These are phyloP conservation scores for Mortierella sp. DNA, from an alignment of 371 early-diverging fungal genomes.

Conservation along the genomic window DNA sequence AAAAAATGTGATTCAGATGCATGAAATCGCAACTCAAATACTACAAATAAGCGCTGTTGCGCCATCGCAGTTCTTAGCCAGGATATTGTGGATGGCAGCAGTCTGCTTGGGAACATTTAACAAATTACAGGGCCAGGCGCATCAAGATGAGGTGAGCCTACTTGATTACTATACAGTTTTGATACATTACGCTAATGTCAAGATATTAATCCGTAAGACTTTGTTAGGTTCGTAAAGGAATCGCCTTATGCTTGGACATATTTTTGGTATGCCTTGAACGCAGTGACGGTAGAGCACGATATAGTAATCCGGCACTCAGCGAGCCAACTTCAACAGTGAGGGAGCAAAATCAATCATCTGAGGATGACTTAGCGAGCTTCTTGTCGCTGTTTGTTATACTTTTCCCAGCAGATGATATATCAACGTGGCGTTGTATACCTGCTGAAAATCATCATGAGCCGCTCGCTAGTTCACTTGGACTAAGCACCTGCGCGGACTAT, in stretches of 20 bases:
- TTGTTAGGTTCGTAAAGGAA: conserved; percentile 15
- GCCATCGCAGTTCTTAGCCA: conserved; percentile 18
- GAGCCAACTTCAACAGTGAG: neutral
- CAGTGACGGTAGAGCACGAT: conserved; percentile 16
- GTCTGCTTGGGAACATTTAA: conserved; percentile 4
- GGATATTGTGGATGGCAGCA: conserved; percentile 19
- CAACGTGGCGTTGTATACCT: conserved; percentile 21
- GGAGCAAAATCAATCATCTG: neutral
- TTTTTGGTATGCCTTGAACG: conserved; percentile 24
- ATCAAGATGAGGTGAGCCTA: conserved; percentile 2
- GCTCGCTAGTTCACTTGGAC: neutral
- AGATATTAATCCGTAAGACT: neutral
- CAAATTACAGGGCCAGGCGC: neutral
- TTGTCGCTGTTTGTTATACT: conserved; percentile 21
- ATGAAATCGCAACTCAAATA: conserved; percentile 3
- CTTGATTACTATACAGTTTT: neutral
- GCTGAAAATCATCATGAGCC: neutral
- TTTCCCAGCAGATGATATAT: conserved; percentile 18
- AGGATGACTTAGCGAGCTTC: conserved; percentile 19
- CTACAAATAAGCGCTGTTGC: conserved; percentile 7
- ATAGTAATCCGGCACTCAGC: neutral
- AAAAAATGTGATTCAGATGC: neutral
- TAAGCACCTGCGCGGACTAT: conserved; percentile 13
- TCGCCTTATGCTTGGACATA: conserved; percentile 29
- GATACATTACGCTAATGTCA: neutral